A percentile compares a stretch with the other conserved stretches of the same genome.
Evolutionary conservation across 345 rosid genomes (phyloP).

Genomic region (Erucastrum elatum): DNA sequence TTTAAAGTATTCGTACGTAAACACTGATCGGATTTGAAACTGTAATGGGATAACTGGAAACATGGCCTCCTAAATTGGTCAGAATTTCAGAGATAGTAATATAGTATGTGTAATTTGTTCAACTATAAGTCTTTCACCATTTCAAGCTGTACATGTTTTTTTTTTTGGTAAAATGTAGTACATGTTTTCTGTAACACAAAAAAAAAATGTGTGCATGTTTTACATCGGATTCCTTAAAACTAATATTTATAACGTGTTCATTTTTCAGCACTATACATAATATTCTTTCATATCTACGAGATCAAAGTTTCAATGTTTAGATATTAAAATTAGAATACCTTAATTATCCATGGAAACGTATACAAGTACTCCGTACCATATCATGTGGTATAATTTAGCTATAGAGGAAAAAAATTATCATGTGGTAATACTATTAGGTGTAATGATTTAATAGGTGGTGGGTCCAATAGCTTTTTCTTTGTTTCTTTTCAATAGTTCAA

Average conservation of each 20-base stretch:
- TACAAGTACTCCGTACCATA: neutral
- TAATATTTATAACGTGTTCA: neutral
- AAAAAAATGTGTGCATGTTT: neutral
- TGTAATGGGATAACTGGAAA: neutral
- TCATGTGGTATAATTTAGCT: slow-evolving; percentile 3
- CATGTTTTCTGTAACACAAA: too few species aligned
- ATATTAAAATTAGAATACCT: neutral
- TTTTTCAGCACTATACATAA: neutral
- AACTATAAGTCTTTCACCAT: neutral
- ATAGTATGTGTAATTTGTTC: neutral
- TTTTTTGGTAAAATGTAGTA: too few species aligned
- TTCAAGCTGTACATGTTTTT: neutral
- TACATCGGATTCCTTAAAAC: neutral
- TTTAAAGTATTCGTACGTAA: neutral
- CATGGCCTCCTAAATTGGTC: neutral
- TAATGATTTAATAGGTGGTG: slow-evolving; percentile 42
- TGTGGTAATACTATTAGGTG: slow-evolving; percentile 36
- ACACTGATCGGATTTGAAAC: neutral
- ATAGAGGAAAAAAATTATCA: slow-evolving; percentile 15
- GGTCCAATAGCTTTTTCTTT: slow-evolving; percentile 44
- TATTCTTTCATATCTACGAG: neutral
- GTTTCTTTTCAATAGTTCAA: slow-evolving; percentile 43
- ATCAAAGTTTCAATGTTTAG: neutral
- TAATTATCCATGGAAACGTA: neutral
- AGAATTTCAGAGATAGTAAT: neutral